Evolutionary conservation across 345 rosid genomes (phyloP).

Genomic region (Xanthoceras sorbifolium): DNA sequence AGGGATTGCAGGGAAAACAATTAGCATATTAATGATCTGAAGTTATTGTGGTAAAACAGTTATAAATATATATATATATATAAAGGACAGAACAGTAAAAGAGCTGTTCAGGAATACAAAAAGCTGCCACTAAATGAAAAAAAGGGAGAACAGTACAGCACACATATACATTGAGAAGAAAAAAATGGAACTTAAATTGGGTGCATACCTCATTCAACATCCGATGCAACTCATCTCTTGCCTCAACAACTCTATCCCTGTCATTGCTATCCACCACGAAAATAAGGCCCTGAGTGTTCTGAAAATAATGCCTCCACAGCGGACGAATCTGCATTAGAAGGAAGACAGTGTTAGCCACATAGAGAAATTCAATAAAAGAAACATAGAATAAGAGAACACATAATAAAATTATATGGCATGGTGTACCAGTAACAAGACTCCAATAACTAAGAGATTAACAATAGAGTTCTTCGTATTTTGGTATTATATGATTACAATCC

Average conservation of each 20-base stretch:
- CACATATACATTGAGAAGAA: background rate
- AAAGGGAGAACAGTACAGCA: background rate
- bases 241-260: constrained; percentile 78
- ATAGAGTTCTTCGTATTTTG: background rate
- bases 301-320: constrained; percentile 83
- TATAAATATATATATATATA: too few relatives aligned
- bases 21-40: background rate
- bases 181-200: constrained; percentile 8
- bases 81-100: background rate
- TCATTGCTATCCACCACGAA: constrained; percentile 81
- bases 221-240: constrained; percentile 70
- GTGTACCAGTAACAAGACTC: background rate
- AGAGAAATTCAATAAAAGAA: background rate
- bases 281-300: constrained; percentile 78
- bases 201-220: constrained; percentile 66
- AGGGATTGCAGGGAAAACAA: background rate
- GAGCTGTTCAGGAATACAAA: background rate
- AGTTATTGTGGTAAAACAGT: background rate
- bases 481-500: background rate
- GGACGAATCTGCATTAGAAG: constrained; percentile 61
- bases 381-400: background rate
- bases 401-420: background rate
- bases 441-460: background rate
- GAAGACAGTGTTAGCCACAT: background rate
- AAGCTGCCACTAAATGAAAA: background rate